Evolutionary conservation across 1,139 yeast genomes (phyloP).

Genomic region (Hyphopichia burtonii): DNA sequence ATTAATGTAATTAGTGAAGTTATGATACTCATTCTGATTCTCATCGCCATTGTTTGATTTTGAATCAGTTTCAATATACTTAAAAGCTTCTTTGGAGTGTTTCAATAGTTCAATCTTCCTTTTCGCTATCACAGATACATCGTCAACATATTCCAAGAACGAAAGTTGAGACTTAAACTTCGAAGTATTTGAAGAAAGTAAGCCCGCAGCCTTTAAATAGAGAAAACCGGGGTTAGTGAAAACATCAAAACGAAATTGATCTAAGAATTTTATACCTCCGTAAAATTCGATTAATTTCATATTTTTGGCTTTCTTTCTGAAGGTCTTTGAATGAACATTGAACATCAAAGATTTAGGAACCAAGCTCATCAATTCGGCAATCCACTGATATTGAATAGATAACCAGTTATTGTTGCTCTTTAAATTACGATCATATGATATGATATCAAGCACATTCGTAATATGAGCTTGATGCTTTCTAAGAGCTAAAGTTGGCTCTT

Average conservation of each 20-base stretch:
- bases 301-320: constrained; percentile 7
- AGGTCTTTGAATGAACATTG: constrained; percentile 10
- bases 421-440: constrained; percentile 6
- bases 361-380: constrained; percentile 52
- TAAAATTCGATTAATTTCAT: constrained; percentile 15
- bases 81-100: constrained; percentile 29
- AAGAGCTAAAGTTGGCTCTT: constrained; percentile 58
- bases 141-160: constrained; percentile 3
- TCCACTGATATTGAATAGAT: constrained; percentile 48
- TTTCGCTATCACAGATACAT: constrained; percentile 5
- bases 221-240: constrained; percentile 30
- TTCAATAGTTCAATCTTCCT: constrained; percentile 27
- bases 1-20: constrained; percentile 37
- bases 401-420: constrained; percentile 34
- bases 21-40: background rate
- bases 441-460: constrained; percentile 30
- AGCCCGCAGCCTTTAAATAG: constrained; percentile 22
- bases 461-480: constrained; percentile 66
- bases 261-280: constrained; percentile 37
- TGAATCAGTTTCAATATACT: constrained; percentile 1
- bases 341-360: constrained; percentile 46
- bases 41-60: background rate
- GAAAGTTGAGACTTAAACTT: background rate
- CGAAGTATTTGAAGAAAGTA: constrained; percentile 6
- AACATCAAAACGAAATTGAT: constrained; percentile 21